Percentiles rank a stretch among this genome's conserved stretches.
Evolutionary conservation across 352 stramenopile genomes (phyloP).

Genomic region (Globisporangium paddicum): DNA sequence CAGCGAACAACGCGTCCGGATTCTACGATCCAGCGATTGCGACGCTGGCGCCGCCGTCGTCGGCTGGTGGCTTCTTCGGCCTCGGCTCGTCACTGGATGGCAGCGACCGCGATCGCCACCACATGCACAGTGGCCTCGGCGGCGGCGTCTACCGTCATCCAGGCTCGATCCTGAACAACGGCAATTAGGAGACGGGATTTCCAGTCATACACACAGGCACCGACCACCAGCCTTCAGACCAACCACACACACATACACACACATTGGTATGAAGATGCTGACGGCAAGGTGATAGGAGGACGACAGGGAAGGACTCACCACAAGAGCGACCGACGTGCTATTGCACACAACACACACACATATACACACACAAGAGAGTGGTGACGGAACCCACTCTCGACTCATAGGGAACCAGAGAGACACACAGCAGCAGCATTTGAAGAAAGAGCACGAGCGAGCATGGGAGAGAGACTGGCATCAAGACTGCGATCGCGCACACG

Average conservation of each 20-base stretch:
- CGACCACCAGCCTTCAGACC: not conserved
- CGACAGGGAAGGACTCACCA: conserved; percentile 17
- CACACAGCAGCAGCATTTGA: conserved; percentile 1
- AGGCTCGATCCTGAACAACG: conserved; percentile 45
- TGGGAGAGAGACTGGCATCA: not conserved
- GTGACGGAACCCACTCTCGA: not conserved
- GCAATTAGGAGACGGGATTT: conserved; percentile 18
- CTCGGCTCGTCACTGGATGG: conserved; percentile 23
- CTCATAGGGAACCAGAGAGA: conserved; percentile 10
- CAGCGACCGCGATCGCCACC: conserved; percentile 19
- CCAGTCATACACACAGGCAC: not conserved
- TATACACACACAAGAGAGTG: conserved; percentile 20
- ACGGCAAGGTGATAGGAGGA: conserved; percentile 5
- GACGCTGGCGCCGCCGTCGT: conserved; percentile 18
- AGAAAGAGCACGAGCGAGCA: not conserved
- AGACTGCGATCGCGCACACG: not conserved
- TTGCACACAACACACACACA: conserved; percentile 16
- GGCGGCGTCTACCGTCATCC: conserved; percentile 32
- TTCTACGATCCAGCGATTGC: conserved; percentile 59
- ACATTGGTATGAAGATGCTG: not conserved
- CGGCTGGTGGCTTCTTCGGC: conserved; percentile 20
- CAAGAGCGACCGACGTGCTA: not conserved
- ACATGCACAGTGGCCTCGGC: conserved; percentile 29
- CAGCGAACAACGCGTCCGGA: conserved; percentile 7
- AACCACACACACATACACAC: conserved; percentile 13